Conservation (phyloP, 2,329 filamentous ascomycete genomes). For the Sporothrix luriei region DNA sequence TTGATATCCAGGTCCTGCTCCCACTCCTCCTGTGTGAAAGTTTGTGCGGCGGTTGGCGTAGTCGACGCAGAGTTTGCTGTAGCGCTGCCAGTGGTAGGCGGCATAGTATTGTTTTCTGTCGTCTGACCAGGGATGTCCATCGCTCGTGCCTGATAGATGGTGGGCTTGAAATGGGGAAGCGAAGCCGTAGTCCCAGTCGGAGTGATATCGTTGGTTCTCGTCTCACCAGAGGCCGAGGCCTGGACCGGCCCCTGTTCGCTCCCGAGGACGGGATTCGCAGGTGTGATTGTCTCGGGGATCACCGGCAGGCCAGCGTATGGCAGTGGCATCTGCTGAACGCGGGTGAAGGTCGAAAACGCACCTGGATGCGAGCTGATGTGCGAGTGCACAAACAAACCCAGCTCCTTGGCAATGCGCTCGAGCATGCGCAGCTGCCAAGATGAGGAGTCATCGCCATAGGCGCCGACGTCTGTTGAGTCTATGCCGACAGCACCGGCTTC, state of each 20-base stretch:
- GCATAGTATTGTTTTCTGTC: constrained; percentile 34
- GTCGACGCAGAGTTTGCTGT: not conserved
- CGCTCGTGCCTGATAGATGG: constrained; percentile 47
- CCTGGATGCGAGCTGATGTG: constrained; percentile 80
- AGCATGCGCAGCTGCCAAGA: constrained; percentile 76
- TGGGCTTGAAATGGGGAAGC: constrained; percentile 54
- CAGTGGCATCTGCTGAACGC: constrained; percentile 64
- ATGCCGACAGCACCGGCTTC: constrained; percentile 37
- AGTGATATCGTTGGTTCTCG: constrained; percentile 26
- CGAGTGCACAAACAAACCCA: constrained; percentile 79
- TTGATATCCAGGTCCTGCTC: constrained; percentile 88
- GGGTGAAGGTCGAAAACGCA: constrained; percentile 80
- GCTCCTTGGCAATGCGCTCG: constrained; percentile 81
- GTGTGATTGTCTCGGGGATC: constrained; percentile 55
- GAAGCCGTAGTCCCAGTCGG: constrained; percentile 41
- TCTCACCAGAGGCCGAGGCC: not conserved
- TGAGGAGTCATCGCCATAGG: constrained; percentile 42
- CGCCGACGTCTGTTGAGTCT: constrained; percentile 40
- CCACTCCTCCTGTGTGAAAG: constrained; percentile 79
- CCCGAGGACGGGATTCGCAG: constrained; percentile 20
- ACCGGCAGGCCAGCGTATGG: constrained; percentile 78
- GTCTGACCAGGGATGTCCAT: constrained; percentile 43
- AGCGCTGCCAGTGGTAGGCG: constrained; percentile 22
- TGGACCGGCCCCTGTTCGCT: constrained; percentile 26
- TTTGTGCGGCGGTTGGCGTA: constrained; percentile 25